Evolutionary conservation across 345 rosid species (phyloP).

Genomic region (Brassica nigra): DNA sequence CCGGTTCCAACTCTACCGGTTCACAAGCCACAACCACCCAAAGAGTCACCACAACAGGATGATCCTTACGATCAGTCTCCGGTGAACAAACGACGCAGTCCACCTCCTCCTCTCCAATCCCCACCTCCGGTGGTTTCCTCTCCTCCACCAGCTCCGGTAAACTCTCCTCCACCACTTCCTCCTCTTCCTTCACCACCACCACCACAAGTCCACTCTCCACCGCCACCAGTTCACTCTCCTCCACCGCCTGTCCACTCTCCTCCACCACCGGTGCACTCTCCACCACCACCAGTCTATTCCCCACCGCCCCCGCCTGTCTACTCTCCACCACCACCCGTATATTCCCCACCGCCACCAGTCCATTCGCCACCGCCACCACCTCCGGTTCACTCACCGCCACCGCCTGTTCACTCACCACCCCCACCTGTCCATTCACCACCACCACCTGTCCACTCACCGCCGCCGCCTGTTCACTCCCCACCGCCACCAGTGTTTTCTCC

Average conservation of each 20-base stretch:
- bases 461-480: constrained; percentile 37
- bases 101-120: constrained; percentile 33
- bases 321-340: constrained; percentile 29
- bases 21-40: constrained; percentile 32
- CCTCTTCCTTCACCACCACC: constrained; percentile 25
- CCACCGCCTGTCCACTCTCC: background rate
- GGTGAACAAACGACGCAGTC: constrained; percentile 8
- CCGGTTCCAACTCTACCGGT: constrained; percentile 12
- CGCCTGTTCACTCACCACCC: background rate
- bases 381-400: background rate
- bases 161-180: constrained; percentile 38
- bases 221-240: background rate
- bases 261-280: background rate
- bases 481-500: constrained; percentile 36
- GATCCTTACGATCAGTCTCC: constrained; percentile 38
- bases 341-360: constrained; percentile 21
- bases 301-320: constrained; percentile 9
- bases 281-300: background rate
- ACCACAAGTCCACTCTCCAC: constrained; percentile 4
- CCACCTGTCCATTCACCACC: constrained; percentile 16
- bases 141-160: constrained; percentile 26
- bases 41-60: constrained; percentile 29
- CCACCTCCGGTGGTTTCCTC: constrained; percentile 17
- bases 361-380: constrained; percentile 19
- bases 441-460: constrained; percentile 5